Evolutionary conservation across 371 early-diverging fungal species (phyloP), one percentile per base, ranked within the genome.

Genomic region (Mortierella sp.): DNA sequence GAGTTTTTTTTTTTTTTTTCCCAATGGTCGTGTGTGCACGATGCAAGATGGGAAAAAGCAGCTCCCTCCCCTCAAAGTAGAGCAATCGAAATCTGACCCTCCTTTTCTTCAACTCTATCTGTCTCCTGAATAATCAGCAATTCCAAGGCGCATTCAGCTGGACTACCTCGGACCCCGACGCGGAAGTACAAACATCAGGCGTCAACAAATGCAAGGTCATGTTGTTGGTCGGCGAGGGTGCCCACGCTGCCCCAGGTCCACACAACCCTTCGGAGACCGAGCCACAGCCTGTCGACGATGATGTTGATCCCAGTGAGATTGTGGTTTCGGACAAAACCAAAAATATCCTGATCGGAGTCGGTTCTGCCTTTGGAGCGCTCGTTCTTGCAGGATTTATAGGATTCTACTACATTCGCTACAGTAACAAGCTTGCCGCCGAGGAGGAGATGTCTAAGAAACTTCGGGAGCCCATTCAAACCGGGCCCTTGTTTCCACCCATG

Each of bases 341-440:
- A 28, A 28, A 23, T 2, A 63, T 72, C 19, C 38, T 72, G n/a
- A 72, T 72, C 45, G 73, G 73, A 2, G 73, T 72, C 18, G 73
- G 73, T 8, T 63, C 64, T 60, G 73, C 73, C 3, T 58, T 72
- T 12, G 67, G 67, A 2, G 60, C 24, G 3, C 46, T 72, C 27
- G 64, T 67, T 27, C 23, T 72, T n/a, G 67, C 73, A 3, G 73
- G 73, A 9, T 46, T 72, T 21, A 34, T 72, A 8, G 73, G 67
- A 1, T 72, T 72, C 43, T 72, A 72, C 39, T 31, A 46, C n/a
- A 72, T 72, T 16, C 73, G 73, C 18, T 55, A 54, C 41, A 59
- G 58, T 6, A 72, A 72, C 61, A 67, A 45, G 42, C 63, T 67
- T 3, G 73, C 67, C 1, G 70, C 45, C 1, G 61, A 68, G 38